Evolutionary conservation across 2,329 filamentous ascomycete genomes (phyloP).

Genomic region (Fusarium zealandicum): DNA sequence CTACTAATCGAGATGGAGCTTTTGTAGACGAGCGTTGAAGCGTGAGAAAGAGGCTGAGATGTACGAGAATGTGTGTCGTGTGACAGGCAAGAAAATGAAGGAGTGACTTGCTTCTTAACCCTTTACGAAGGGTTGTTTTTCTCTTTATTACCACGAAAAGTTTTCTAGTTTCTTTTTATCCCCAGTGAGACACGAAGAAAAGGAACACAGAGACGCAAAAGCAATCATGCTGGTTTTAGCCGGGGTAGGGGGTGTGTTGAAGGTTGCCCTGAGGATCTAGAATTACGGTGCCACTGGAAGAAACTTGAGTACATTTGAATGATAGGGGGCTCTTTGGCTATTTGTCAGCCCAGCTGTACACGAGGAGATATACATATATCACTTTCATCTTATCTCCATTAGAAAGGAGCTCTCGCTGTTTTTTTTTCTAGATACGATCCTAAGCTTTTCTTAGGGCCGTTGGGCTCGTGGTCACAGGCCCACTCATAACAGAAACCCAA

Average conservation of each 20-base stretch:
- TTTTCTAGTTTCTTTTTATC: background rate
- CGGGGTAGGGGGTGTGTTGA: background rate
- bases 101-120: too few species aligned
- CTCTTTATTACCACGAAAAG: too few species aligned
- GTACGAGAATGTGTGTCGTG: constrained; percentile 12
- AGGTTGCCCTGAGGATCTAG: constrained; percentile 14
- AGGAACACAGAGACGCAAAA: background rate
- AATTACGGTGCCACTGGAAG: constrained; percentile 11
- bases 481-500: constrained; percentile 16
- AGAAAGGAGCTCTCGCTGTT: too few species aligned
- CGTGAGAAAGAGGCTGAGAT: background rate
- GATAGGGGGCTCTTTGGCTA: too few species aligned
- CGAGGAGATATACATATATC: too few species aligned
- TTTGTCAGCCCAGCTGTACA: too few species aligned
- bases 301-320: background rate
- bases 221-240: constrained; percentile 7
- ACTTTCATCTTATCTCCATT: too few species aligned
- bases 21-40: background rate
- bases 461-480: constrained; percentile 10
- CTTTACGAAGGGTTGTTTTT: too few species aligned
- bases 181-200: constrained; percentile 15
- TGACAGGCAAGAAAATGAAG: too few species aligned
- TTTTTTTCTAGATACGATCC: background rate
- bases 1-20: background rate
- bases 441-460: constrained; percentile 12